Conservation (phyloP, 169 alveolate genomes). For the Eimeria tenella region DNA sequence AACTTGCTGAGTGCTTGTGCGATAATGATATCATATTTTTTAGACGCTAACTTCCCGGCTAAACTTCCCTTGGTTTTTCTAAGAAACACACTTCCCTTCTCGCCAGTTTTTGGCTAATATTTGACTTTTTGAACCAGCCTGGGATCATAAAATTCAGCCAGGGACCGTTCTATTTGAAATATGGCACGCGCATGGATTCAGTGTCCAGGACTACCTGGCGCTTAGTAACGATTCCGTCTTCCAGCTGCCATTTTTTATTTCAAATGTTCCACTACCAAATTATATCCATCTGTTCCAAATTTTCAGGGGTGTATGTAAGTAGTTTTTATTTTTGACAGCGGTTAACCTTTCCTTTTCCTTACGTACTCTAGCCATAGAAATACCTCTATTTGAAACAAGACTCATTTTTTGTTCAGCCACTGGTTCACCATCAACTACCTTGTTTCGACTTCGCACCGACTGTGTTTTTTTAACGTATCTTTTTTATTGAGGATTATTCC, state of each 20-base stretch:
- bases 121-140: constrained; percentile 11
- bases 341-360: not conserved
- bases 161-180: not conserved
- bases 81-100: not conserved
- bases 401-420: constrained; percentile 62
- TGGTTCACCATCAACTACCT: constrained; percentile 71
- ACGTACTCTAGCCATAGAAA: constrained; percentile 15
- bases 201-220: constrained; percentile 28
- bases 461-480: not conserved
- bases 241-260: constrained; percentile 29
- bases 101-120: constrained; percentile 11
- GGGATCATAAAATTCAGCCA: not conserved
- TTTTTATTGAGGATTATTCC: not conserved
- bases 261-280: not conserved
- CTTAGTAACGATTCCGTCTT: constrained; percentile 31
- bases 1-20: constrained; percentile 37
- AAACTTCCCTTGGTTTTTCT: not conserved
- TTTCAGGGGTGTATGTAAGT: not conserved
- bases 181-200: not conserved
- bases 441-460: constrained; percentile 21
- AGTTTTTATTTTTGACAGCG: not conserved
- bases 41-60: constrained; percentile 8
- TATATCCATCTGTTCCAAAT: not conserved
- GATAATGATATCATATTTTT: not conserved
- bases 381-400: constrained; percentile 14